These are phyloP conservation scores for Rachicladosporium sp. DNA, from an alignment of 2,329 filamentous ascomycete species.

Conservation along the genomic window DNA sequence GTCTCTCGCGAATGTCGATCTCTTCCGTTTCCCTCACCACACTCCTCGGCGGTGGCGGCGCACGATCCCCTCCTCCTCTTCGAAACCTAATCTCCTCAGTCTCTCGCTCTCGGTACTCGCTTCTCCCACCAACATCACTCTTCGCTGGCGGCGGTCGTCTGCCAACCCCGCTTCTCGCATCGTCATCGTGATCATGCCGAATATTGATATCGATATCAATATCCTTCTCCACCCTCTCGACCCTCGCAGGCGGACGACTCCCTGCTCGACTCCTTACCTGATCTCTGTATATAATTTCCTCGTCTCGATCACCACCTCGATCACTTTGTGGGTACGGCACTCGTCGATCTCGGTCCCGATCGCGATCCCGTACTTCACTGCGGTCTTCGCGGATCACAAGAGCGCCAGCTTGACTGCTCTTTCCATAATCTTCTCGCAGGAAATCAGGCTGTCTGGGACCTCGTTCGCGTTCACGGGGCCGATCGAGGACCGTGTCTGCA, in stretches of 20 bases:
- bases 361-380: conserved; percentile 17
- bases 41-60: conserved; percentile 14
- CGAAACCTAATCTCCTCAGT: conserved; percentile 39
- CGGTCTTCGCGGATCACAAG: conserved; percentile 34
- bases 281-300: conserved; percentile 30
- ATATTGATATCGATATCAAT: conserved; percentile 23
- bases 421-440: conserved; percentile 38
- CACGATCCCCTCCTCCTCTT: conserved; percentile 22
- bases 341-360: conserved; percentile 14
- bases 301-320: conserved; percentile 17
- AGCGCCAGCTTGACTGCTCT: conserved; percentile 28
- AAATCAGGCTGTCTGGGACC: conserved; percentile 36
- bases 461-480: conserved; percentile 23
- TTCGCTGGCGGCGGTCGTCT: conserved; percentile 18
- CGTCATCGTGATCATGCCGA: conserved; percentile 4
- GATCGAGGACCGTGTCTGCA: conserved; percentile 17
- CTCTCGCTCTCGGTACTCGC: conserved; percentile 16
- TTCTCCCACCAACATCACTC: conserved; percentile 19
- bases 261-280: conserved; percentile 17
- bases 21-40: conserved; percentile 19
- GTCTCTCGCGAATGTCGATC: conserved; percentile 19
- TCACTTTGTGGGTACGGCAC: conserved; percentile 18
- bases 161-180: conserved; percentile 4
- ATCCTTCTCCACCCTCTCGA: conserved; percentile 21
- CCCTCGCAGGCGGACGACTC: conserved; percentile 18